Percentiles rank a stretch among this genome's conserved stretches.
Conservation (phyloP, 2,329 filamentous ascomycete genomes). For the Verticillium isaacii region DNA sequence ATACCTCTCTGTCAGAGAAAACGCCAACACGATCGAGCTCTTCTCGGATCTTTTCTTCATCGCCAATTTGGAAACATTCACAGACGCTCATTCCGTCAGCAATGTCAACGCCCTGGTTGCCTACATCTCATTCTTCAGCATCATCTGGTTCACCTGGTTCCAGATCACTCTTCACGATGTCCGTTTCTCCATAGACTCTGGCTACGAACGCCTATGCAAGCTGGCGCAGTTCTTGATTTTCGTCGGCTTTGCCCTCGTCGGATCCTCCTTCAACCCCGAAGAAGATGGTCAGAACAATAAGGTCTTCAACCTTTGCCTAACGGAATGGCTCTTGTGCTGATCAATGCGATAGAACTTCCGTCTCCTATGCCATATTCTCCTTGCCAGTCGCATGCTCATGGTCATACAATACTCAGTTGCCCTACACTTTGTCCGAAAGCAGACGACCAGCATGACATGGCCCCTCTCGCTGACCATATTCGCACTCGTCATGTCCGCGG, state of each 20-base stretch:
- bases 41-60: constrained; percentile 60
- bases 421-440: constrained; percentile 22
- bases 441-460: constrained; percentile 18
- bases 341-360: constrained; percentile 26
- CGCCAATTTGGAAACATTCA: constrained; percentile 55
- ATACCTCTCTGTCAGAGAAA: constrained; percentile 15
- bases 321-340: too few species aligned
- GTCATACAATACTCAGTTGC: constrained; percentile 29
- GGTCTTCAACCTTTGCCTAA: not conserved
- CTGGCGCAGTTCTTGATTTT: constrained; percentile 50
- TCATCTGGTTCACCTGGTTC: constrained; percentile 57
- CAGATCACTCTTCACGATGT: constrained; percentile 55
- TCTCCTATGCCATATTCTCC: constrained; percentile 31
- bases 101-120: constrained; percentile 28
- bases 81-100: constrained; percentile 49
- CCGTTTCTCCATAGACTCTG: constrained; percentile 49
- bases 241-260: constrained; percentile 50
- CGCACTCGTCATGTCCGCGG: constrained; percentile 24
- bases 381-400: constrained; percentile 22
- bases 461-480: constrained; percentile 22
- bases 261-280: constrained; percentile 35
- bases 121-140: constrained; percentile 48
- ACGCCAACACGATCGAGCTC: constrained; percentile 50
- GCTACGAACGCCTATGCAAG: constrained; percentile 50
- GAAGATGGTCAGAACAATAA: constrained; percentile 14